Conservation (phyloP, 352 stramenopile genomes). For the Globisporangium yorkense region DNA sequence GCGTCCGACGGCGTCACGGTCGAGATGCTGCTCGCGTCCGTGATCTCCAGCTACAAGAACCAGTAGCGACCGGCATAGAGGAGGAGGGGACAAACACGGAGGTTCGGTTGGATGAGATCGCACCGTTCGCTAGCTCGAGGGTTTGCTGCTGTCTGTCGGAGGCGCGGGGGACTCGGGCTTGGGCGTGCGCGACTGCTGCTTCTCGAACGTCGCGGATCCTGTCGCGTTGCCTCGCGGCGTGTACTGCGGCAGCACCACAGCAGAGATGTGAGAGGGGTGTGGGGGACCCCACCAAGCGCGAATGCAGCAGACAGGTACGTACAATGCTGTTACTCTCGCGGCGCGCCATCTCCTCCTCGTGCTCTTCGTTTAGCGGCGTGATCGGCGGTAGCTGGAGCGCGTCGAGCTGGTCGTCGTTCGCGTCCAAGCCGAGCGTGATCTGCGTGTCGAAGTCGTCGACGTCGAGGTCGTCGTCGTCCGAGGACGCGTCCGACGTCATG, state of each 20-base stretch:
- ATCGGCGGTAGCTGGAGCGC: constrained; percentile 11
- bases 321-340: constrained; percentile 45
- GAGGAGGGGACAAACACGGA: neutral
- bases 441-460: constrained; percentile 36
- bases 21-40: constrained; percentile 76
- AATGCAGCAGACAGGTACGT: neutral
- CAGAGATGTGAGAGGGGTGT: neutral
- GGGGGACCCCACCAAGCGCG: neutral
- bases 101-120: too few relatives aligned
- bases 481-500: constrained; percentile 18
- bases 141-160: neutral
- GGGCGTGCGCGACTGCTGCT: neutral
- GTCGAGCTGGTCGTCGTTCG: constrained; percentile 6
- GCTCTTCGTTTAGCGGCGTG: constrained; percentile 44
- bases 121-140: neutral
- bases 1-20: constrained; percentile 39
- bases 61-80: constrained; percentile 10
- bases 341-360: constrained; percentile 54
- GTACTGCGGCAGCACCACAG: constrained; percentile 3
- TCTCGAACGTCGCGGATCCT: neutral
- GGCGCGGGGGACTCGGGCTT: neutral
- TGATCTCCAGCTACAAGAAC: constrained; percentile 76
- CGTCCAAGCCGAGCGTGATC: constrained; percentile 20
- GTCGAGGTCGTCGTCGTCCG: constrained; percentile 46
- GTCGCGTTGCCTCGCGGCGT: constrained; percentile 2